These are phyloP conservation scores for Dacryopinax primogenitus DNA, from an alignment of 768 basidiomycete species.

Conservation along the genomic window DNA sequence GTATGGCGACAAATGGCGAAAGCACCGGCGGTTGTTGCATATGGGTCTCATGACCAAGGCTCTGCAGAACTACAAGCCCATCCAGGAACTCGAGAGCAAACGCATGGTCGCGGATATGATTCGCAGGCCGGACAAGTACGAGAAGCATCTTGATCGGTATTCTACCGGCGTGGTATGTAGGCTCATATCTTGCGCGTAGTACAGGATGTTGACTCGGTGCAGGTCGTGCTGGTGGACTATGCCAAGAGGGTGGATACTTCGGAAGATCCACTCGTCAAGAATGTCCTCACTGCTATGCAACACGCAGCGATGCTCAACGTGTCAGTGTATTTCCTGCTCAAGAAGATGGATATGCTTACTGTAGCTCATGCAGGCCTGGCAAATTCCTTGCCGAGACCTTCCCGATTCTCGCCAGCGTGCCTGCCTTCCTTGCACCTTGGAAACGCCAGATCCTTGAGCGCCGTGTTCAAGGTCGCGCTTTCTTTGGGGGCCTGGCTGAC, in stretches of 20 bases:
- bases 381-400: conserved; percentile 14
- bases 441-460: conserved; percentile 14
- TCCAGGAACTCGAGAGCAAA: conserved; percentile 15
- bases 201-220: not conserved
- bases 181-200: not conserved
- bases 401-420: conserved; percentile 13
- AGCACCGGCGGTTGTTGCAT: conserved; percentile 12
- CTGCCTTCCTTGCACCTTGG: conserved; percentile 15
- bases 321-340: not conserved
- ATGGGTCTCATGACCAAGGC: conserved; percentile 12
- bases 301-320: conserved; percentile 5
- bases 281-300: not conserved
- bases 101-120: conserved; percentile 7
- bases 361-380: not conserved
- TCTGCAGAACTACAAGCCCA: conserved; percentile 7
- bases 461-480: conserved; percentile 12
- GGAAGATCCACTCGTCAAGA: conserved; percentile 4
- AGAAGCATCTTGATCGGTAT: conserved; percentile 13
- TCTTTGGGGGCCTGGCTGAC: conserved; percentile 13
- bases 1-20: conserved; percentile 13
- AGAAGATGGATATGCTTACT: too few species aligned
- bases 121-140: not conserved
- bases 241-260: not conserved
- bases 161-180: conserved; percentile 5
- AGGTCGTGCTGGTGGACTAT: conserved; percentile 1